Conservation (phyloP, 306 rosid species). For the Acmispon strigosus region DNA sequence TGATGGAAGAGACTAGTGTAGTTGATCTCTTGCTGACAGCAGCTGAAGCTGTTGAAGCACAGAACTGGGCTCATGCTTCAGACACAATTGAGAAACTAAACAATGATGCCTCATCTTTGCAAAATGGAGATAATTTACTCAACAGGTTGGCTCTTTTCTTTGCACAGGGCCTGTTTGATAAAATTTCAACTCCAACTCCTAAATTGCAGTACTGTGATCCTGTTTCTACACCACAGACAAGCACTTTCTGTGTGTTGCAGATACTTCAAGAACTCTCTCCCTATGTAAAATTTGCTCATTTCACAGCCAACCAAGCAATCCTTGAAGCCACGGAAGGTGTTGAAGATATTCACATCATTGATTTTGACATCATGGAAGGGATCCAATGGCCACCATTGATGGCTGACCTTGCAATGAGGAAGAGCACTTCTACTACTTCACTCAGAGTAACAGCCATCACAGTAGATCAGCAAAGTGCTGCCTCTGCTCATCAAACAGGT, state of each 20-base stretch:
- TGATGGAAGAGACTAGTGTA: slow-evolving; percentile 55
- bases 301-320: slow-evolving; percentile 72
- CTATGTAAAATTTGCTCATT: slow-evolving; percentile 57
- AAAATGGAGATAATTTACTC: slow-evolving; percentile 33
- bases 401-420: slow-evolving; percentile 52
- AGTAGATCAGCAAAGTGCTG: slow-evolving; percentile 21
- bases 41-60: slow-evolving; percentile 70
- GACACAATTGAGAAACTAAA: slow-evolving; percentile 35
- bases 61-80: slow-evolving; percentile 37
- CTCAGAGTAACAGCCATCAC: slow-evolving; percentile 52
- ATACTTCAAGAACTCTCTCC: slow-evolving; percentile 64
- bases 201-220: slow-evolving; percentile 11
- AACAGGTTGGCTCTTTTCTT: slow-evolving; percentile 50
- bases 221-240: slow-evolving; percentile 22
- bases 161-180: slow-evolving; percentile 41
- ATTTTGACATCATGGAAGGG: slow-evolving; percentile 71
- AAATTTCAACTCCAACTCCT: slow-evolving; percentile 2
- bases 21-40: slow-evolving; percentile 53
- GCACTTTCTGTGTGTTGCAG: slow-evolving; percentile 36
- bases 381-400: slow-evolving; percentile 69
- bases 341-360: slow-evolving; percentile 46
- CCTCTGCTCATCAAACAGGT: slow-evolving; percentile 41
- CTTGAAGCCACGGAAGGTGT: slow-evolving; percentile 48
- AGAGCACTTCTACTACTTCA: slow-evolving; percentile 2
- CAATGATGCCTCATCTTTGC: slow-evolving; percentile 6